phyloP scores from a whole-genome alignment of 768 basidiomycete species.

The Albatrellus ellisii region DNA sequence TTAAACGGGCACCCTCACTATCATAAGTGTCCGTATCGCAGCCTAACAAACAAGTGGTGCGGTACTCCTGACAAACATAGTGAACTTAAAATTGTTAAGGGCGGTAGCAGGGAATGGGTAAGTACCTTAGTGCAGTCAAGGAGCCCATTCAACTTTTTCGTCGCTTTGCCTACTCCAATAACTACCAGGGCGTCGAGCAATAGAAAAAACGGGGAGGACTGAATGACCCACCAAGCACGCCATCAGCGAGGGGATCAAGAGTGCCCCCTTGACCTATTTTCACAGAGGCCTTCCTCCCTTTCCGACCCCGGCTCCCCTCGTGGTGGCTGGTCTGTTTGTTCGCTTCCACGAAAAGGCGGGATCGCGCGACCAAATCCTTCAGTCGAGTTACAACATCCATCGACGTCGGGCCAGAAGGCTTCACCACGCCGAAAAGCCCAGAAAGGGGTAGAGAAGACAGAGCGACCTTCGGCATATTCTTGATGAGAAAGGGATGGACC shows the following conservation, averaged over 20 bases:
- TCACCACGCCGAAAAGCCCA: constrained; percentile 76
- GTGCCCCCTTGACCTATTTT: constrained; percentile 94
- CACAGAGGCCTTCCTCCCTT: constrained; percentile 30
- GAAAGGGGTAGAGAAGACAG: constrained; percentile 49
- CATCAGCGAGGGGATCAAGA: constrained; percentile 91
- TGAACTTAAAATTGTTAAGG: background rate
- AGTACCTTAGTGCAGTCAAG: constrained; percentile 81
- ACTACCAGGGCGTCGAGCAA: constrained; percentile 33
- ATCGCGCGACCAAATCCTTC: constrained; percentile 65
- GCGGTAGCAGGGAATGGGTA: background rate
- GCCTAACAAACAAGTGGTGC: constrained; percentile 81
- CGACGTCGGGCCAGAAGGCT: constrained; percentile 87
- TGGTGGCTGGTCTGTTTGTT: constrained; percentile 37
- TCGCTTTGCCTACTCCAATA: constrained; percentile 79
- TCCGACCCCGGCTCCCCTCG: constrained; percentile 21
- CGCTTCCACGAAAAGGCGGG: constrained; percentile 61
- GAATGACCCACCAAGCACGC: constrained; percentile 58
- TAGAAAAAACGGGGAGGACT: constrained; percentile 2
- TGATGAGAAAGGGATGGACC: background rate
- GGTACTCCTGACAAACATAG: constrained; percentile 57
- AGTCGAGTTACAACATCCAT: constrained; percentile 84
- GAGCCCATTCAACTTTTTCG: constrained; percentile 75
- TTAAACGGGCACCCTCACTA: constrained; percentile 72
- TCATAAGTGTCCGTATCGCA: constrained; percentile 95
- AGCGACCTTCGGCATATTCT: constrained; percentile 52